Evolutionary conservation across 2,329 filamentous ascomycete species (phyloP).

Genomic region (Aspergillus ochraceus): DNA sequence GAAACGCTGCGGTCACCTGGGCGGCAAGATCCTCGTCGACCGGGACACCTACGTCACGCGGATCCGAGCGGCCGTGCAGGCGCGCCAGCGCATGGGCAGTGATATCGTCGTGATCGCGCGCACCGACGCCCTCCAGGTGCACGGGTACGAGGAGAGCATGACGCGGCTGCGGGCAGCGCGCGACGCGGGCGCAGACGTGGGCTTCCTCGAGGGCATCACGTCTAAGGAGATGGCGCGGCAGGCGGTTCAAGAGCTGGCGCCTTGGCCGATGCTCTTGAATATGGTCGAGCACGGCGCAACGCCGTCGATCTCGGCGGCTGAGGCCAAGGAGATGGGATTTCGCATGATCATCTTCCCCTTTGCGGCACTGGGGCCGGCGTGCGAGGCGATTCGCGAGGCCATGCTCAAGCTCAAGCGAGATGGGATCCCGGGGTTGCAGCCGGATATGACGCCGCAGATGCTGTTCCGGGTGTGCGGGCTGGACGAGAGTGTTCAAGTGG

Average conservation of each 20-base stretch:
- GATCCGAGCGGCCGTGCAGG: constrained; percentile 40
- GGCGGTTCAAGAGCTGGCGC: constrained; percentile 36
- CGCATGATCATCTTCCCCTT: constrained; percentile 46
- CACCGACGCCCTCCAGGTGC: constrained; percentile 38
- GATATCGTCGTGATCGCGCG: constrained; percentile 49
- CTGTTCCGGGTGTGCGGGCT: constrained; percentile 47
- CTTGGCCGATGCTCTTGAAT: constrained; percentile 44
- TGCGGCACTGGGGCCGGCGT: constrained; percentile 39
- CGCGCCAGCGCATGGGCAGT: constrained; percentile 34
- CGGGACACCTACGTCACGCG: constrained; percentile 34
- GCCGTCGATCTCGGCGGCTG: constrained; percentile 38
- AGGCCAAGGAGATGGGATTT: constrained; percentile 44
- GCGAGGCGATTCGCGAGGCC: constrained; percentile 35
- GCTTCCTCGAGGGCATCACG: constrained; percentile 44
- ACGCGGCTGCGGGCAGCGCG: constrained; percentile 40
- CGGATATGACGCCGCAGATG: constrained; percentile 37
- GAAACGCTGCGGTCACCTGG: constrained; percentile 44
- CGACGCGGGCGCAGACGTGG: constrained; percentile 42
- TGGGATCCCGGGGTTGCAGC: constrained; percentile 32
- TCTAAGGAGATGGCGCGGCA: constrained; percentile 38
- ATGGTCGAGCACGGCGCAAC: constrained; percentile 47
- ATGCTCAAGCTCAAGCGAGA: constrained; percentile 12
- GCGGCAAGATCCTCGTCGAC: constrained; percentile 42
- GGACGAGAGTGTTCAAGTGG: constrained; percentile 42
- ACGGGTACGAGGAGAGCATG: constrained; percentile 43